These are phyloP conservation scores for Fonsecaea erecta DNA, from an alignment of 2,329 filamentous ascomycete genomes.

Conservation along the genomic window DNA sequence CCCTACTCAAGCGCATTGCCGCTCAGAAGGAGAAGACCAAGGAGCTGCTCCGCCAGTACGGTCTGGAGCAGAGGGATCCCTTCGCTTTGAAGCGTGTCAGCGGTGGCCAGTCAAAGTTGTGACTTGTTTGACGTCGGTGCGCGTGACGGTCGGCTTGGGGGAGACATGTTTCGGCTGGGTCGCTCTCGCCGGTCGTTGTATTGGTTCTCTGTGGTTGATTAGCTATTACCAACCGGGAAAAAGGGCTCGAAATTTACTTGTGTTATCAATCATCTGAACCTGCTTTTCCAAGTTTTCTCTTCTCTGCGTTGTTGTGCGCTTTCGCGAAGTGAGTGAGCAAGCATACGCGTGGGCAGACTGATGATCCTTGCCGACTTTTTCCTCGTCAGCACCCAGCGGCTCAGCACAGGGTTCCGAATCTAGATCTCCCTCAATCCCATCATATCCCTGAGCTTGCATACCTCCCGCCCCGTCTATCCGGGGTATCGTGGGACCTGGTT, in stretches of 20 bases:
- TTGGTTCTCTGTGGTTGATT: neutral
- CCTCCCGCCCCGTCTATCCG: too few relatives aligned
- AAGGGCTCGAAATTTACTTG: neutral
- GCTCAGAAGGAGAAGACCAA: constrained; percentile 36
- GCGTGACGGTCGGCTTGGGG: neutral
- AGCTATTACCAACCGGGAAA: neutral
- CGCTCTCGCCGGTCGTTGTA: too few relatives aligned
- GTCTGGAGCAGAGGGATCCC: constrained; percentile 31
- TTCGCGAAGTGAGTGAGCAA: neutral
- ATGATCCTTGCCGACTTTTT: neutral
- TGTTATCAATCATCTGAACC: neutral
- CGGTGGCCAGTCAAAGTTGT: constrained; percentile 31
- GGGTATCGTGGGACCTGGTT: too few relatives aligned
- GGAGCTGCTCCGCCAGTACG: constrained; percentile 34
- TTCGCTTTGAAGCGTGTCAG: constrained; percentile 35
- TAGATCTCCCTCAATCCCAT: too few relatives aligned
- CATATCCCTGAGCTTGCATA: too few relatives aligned
- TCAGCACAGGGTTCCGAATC: neutral
- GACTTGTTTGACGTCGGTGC: neutral
- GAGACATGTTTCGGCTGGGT: too few relatives aligned
- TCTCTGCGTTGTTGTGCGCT: neutral
- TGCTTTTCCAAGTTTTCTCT: neutral
- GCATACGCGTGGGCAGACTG: neutral
- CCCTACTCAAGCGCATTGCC: constrained; percentile 33
- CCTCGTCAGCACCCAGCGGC: too few relatives aligned